Percentiles rank a stretch among this genome's conserved stretches.
phyloP scores from a whole-genome alignment of 1,139 yeast genomes.

The Blastobotrys apis region DNA sequence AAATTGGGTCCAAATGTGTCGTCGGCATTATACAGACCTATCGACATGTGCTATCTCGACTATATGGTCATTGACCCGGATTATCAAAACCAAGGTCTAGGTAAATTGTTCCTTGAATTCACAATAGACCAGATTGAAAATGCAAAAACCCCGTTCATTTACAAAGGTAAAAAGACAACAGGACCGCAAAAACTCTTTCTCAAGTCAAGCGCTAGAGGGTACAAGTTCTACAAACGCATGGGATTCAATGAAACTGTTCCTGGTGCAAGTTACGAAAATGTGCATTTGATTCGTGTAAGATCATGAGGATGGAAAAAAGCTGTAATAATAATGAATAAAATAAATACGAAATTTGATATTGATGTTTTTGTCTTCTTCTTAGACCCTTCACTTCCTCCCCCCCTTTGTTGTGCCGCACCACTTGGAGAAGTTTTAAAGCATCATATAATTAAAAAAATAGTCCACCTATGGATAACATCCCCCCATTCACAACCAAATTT shows the following conservation, averaged over 20 bases:
- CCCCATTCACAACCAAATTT: not conserved
- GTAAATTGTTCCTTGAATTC: not conserved
- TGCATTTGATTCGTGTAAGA: slow-evolving; percentile 7
- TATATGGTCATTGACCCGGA: slow-evolving; percentile 17
- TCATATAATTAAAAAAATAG: slow-evolving; percentile 1
- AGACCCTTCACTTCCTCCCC: not conserved
- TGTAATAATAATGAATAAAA: no score
- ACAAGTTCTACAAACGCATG: slow-evolving; percentile 1
- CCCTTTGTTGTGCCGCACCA: not conserved
- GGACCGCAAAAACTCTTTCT: slow-evolving; percentile 9
- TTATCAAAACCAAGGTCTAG: slow-evolving; percentile 17
- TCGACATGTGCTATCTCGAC: slow-evolving; percentile 17
- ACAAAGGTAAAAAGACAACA: not conserved
- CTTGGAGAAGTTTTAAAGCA: not conserved
- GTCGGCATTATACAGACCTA: slow-evolving; percentile 15
- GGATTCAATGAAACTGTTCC: slow-evolving; percentile 10
- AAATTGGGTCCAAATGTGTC: slow-evolving; percentile 13
- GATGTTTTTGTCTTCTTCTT: not conserved
- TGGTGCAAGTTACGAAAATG: slow-evolving; percentile 6
- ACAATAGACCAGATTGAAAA: not conserved
- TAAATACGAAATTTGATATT: not conserved
- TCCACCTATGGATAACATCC: not conserved
- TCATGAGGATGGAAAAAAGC: no score
- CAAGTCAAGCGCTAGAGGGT: slow-evolving; percentile 4
- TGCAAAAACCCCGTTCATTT: not conserved